These are phyloP conservation scores for Cryphonectria nitschkei DNA, from an alignment of 2,329 filamentous ascomycete genomes.

Conservation along the genomic window DNA sequence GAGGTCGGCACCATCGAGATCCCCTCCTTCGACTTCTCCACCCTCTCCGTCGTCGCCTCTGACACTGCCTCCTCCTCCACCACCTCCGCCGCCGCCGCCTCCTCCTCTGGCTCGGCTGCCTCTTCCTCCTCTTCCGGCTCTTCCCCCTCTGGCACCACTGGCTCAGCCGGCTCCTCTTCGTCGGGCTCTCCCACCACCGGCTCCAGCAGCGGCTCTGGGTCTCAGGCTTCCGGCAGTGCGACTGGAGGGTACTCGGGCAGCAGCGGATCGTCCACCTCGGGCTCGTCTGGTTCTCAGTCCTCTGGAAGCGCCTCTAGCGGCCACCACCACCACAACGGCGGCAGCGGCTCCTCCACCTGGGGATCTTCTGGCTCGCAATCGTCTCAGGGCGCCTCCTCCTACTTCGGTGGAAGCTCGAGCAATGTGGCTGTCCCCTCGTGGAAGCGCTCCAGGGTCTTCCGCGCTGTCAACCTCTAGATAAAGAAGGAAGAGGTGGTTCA, in stretches of 20 bases:
- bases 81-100: not conserved
- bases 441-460: constrained; percentile 16
- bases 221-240: constrained; percentile 1
- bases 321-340: not conserved
- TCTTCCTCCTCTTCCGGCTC: not conserved
- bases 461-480: not conserved
- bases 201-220: constrained; percentile 8
- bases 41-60: not conserved
- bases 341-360: constrained; percentile 1
- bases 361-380: constrained; percentile 3
- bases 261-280: constrained; percentile 11
- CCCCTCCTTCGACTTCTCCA: constrained; percentile 23
- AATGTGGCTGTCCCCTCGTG: not conserved
- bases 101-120: not conserved
- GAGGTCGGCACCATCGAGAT: constrained; percentile 28
- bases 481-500: not conserved
- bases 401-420: not conserved
- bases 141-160: not conserved
- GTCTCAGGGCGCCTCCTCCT: constrained; percentile 1
- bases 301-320: not conserved
- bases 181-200: constrained; percentile 8
- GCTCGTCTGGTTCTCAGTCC: not conserved
- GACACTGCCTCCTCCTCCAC: not conserved
- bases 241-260: not conserved
- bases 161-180: constrained; percentile 1